Evolutionary conservation across 139 green algal genomes (phyloP).

Genomic region (Picochlorum sp.): DNA sequence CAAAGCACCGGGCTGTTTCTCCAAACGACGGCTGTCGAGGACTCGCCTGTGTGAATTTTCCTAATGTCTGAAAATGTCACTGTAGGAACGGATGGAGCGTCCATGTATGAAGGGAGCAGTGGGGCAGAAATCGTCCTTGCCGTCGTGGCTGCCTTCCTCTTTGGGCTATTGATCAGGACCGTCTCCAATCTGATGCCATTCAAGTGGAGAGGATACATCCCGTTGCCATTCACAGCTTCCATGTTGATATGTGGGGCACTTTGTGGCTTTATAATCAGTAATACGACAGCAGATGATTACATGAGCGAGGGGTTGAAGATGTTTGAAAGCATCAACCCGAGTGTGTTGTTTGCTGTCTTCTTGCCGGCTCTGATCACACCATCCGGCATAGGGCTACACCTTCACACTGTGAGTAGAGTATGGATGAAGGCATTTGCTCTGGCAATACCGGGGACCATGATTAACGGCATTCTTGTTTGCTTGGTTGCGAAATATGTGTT

Average conservation of each 20-base stretch:
- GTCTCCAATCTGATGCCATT: conserved; percentile 1
- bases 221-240: conserved; percentile 5
- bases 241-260: conserved; percentile 6
- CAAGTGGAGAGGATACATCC: background rate
- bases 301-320: background rate
- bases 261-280: background rate
- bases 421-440: conserved; percentile 23
- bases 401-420: conserved; percentile 37
- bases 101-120: background rate
- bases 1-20: no score
- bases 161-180: background rate
- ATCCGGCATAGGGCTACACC: conserved; percentile 38
- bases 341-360: conserved; percentile 49
- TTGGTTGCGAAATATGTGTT: conserved; percentile 44
- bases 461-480: conserved; percentile 36
- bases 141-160: background rate
- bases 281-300: conserved; percentile 2
- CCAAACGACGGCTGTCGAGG: no score
- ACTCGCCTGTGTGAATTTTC: no score
- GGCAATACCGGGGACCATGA: conserved; percentile 40
- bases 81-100: background rate
- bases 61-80: background rate
- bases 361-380: conserved; percentile 48
- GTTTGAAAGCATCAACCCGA: conserved; percentile 43
- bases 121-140: background rate